Percentiles rank a stretch among this genome's conserved stretches.
phyloP scores from a whole-genome alignment of 345 rosid species.

The Reutealis trisperma region DNA sequence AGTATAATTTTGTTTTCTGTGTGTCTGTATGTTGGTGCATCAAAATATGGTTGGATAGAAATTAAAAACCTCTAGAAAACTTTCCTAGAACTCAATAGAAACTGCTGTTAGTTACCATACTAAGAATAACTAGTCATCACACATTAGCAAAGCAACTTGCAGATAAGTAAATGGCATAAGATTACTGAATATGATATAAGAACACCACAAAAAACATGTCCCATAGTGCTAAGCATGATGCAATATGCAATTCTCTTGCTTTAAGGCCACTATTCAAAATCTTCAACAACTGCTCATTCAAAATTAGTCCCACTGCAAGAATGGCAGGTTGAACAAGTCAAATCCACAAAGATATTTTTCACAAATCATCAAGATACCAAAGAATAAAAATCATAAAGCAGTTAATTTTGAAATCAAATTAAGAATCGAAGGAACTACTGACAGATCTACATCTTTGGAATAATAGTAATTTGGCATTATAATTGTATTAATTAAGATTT shows the following conservation, averaged over 20 bases:
- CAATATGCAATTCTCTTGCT: background rate
- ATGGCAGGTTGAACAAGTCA: background rate
- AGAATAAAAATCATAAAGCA: background rate
- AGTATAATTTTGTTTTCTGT: background rate
- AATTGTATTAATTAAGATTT: background rate
- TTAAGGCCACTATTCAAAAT: background rate
- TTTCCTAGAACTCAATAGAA: background rate
- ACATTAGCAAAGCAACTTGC: background rate
- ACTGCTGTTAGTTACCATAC: background rate
- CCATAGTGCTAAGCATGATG: background rate
- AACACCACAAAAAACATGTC: background rate
- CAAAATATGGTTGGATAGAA: background rate
- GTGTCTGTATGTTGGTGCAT: background rate
- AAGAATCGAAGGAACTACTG: background rate
- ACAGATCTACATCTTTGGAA: background rate
- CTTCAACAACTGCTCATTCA: background rate
- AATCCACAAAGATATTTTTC: background rate
- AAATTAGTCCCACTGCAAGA: background rate
- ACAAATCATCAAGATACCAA: background rate
- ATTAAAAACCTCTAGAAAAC: background rate
- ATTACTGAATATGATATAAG: background rate
- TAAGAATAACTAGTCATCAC: background rate
- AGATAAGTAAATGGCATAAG: background rate
- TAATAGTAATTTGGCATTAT: background rate
- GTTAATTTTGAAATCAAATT: background rate